Percentiles rank a stretch among this genome's conserved stretches.
Evolutionary conservation across 768 basidiomycete species (phyloP).

Genomic region (Trametes maxima): DNA sequence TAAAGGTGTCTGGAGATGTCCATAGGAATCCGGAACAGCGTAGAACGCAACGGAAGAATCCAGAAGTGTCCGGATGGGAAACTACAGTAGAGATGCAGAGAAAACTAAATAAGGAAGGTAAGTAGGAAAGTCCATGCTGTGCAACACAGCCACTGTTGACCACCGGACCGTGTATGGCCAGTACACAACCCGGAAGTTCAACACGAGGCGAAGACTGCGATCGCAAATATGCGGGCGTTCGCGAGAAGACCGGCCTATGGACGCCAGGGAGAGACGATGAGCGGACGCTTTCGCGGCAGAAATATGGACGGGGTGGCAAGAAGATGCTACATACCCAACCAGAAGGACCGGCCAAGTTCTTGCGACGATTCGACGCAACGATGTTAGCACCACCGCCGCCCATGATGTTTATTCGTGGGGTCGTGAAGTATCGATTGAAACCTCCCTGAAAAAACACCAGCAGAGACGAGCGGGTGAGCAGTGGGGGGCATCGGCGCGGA

Average conservation of each 20-base stretch:
- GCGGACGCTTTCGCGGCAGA: background rate
- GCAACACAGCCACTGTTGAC: no score
- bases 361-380: constrained; percentile 49
- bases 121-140: no score
- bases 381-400: constrained; percentile 44
- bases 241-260: constrained; percentile 61
- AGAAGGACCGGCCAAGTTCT: constrained; percentile 60
- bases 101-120: no score
- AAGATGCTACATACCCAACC: constrained; percentile 55
- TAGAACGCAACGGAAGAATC: no score
- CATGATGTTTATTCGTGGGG: constrained; percentile 35
- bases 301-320: background rate
- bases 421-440: background rate
- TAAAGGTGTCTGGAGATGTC: no score
- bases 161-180: no score
- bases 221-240: constrained; percentile 65
- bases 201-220: constrained; percentile 80
- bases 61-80: no score
- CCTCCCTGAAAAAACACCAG: background rate
- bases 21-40: no score
- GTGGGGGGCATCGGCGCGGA: constrained; percentile 3
- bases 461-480: background rate
- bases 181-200: no score
- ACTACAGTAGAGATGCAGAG: no score
- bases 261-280: constrained; percentile 13